Evolutionary conservation across 257 asterid species (phyloP), one percentile per base, ranked within the genome.

Genomic region (Apocynum venetum): DNA sequence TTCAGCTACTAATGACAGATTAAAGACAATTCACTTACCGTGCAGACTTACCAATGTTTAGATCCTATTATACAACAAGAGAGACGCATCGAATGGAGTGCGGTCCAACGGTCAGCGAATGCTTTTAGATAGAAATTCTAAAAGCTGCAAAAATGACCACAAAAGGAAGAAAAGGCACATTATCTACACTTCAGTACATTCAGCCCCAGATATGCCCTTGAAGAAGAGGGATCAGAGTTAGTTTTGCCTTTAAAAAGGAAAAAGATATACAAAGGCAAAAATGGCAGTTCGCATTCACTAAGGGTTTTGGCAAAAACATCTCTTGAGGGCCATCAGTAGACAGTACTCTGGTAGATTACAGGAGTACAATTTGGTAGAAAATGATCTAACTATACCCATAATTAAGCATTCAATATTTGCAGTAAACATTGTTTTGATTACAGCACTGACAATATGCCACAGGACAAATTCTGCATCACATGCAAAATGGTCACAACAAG

Each of bases 381-480:
- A 20, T 63, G 13, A 2, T 15, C n/a, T 14, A 53, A 15, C 71
- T 43, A 51, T 71, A 49, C 60, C 15, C 44, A 71, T 71, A 71
- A 25, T 48, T 71, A 48, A 17, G 61, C 47, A 51, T 72, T 72
- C 47, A 48, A 48, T 72, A 51, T 72, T 15, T 72, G 63, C 76
- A 72, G 47, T n/a, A 72, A 56, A 49, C 48, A 31, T 55, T 15
- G 43, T 51, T 71, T 36, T 9, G 75, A 71, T 48, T 47, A 47
- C 60, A 71, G 56, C 59, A 71, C 40, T 4, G 41, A 67, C 44
- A 55, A 48, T 60, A 25, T 71, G 72, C 57, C 55, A 70, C n/a
- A 49, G 43, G 36, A 25, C 60, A 72, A 31, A 46, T 19, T 40
- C 55, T 19, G 56, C 15, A 70, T 70, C 56, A 70, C 41, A 70